Evolutionary conservation across 208 protist genomes (phyloP).

Genomic region (Crithidia thermophila): DNA sequence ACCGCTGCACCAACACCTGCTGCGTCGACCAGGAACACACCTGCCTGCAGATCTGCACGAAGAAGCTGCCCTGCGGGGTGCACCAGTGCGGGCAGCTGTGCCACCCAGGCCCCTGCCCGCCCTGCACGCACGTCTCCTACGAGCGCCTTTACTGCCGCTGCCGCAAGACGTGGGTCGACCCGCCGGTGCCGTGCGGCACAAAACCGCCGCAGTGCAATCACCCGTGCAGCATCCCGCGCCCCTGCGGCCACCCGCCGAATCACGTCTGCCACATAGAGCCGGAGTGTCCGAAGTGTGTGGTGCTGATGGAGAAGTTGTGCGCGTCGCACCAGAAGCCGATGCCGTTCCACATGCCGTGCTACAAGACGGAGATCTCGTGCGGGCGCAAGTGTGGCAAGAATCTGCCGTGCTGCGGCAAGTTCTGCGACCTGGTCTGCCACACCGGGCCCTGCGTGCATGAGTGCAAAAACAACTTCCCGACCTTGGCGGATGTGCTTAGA

Average conservation of each 20-base stretch:
- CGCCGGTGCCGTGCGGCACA: slow-evolving; percentile 92
- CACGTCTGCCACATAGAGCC: slow-evolving; percentile 79
- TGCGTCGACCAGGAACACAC: slow-evolving; percentile 83
- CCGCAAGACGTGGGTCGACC: slow-evolving; percentile 76
- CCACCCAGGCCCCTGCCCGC: slow-evolving; percentile 78
- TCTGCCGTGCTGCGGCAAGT: slow-evolving; percentile 73
- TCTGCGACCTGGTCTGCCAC: slow-evolving; percentile 77
- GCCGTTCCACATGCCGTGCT: slow-evolving; percentile 76
- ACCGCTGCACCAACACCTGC: slow-evolving; percentile 81
- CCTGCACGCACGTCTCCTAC: slow-evolving; percentile 72
- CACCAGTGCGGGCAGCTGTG: slow-evolving; percentile 87
- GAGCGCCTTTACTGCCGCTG: slow-evolving; percentile 90
- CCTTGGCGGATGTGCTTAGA: slow-evolving; percentile 33
- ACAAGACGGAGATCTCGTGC: slow-evolving; percentile 63
- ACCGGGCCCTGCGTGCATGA: slow-evolving; percentile 69
- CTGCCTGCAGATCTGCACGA: slow-evolving; percentile 84
- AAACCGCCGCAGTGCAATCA: slow-evolving; percentile 78
- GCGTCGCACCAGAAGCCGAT: slow-evolving; percentile 72
- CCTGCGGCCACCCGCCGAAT: slow-evolving; percentile 87
- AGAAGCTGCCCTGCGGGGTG: slow-evolving; percentile 75
- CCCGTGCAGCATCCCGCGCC: slow-evolving; percentile 72
- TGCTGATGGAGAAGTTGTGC: slow-evolving; percentile 84
- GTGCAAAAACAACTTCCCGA: slow-evolving; percentile 52
- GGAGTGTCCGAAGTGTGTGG: slow-evolving; percentile 78
- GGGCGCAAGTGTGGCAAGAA: slow-evolving; percentile 76